Conservation (phyloP, 192 early-diverging fungal species). For the Phlyctochytrium planicorne region DNA sequence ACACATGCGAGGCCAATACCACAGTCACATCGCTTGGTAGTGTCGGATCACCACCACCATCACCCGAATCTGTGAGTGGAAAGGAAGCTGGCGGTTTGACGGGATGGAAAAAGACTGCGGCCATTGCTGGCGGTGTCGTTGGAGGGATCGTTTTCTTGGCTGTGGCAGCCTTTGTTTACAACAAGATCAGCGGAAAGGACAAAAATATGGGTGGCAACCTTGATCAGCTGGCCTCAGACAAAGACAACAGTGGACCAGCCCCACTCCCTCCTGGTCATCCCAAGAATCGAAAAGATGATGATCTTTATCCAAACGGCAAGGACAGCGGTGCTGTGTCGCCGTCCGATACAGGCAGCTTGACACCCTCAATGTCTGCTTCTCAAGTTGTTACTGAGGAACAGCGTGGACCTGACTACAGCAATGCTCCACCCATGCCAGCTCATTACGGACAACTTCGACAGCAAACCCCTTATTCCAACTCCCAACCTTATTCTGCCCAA, state of each 20-base stretch:
- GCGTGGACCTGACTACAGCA: no score
- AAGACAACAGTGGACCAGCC: no score
- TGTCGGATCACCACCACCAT: neutral
- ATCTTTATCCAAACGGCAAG: no score
- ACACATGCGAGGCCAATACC: neutral
- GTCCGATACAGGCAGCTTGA: neutral
- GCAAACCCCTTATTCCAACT: no score
- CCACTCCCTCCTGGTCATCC: no score
- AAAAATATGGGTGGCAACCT: neutral
- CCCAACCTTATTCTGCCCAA: no score
- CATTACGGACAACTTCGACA: no score
- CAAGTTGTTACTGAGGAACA: no score
- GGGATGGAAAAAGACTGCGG: neutral
- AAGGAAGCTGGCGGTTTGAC: neutral
- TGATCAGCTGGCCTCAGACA: no score
- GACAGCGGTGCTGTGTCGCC: no score
- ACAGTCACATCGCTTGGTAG: neutral
- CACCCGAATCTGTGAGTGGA: neutral
- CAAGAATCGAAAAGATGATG: no score
- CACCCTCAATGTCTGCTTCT: neutral
- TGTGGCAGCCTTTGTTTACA: neutral
- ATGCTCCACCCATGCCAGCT: no score
- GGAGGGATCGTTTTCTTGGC: neutral
- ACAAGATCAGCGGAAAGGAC: neutral
- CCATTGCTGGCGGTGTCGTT: neutral